phyloP scores from a whole-genome alignment of 805 yeast species.

The Saccharomyces jurei region DNA sequence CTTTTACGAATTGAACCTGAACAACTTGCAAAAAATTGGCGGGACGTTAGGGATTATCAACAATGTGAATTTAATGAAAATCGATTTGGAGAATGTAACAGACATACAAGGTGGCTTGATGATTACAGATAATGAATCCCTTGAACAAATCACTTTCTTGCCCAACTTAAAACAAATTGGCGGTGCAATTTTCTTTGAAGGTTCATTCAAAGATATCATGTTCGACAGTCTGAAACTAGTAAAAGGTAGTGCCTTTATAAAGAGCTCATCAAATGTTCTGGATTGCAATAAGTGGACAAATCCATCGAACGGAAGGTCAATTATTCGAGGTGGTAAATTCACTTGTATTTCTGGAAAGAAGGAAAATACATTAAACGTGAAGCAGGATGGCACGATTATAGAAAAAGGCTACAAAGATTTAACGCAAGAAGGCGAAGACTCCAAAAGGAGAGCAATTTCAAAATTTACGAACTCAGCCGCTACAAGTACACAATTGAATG shows the following conservation, averaged over 20 bases:
- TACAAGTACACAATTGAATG: not conserved
- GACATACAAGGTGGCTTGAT: conserved; percentile 74
- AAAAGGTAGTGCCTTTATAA: conserved; percentile 67
- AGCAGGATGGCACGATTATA: conserved; percentile 40
- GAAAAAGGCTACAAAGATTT: conserved; percentile 14
- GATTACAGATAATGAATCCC: conserved; percentile 50
- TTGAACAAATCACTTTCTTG: conserved; percentile 50
- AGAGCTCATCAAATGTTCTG: conserved; percentile 41
- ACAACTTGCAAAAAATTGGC: conserved; percentile 52
- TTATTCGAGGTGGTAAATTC: conserved; percentile 70
- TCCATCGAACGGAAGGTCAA: conserved; percentile 40
- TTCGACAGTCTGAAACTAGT: conserved; percentile 53
- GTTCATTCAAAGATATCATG: conserved; percentile 48
- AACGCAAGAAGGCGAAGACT: conserved; percentile 10
- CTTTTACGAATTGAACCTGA: conserved; percentile 43
- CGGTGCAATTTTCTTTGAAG: conserved; percentile 69
- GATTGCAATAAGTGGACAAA: conserved; percentile 61
- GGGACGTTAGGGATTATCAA: conserved; percentile 62
- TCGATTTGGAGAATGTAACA: conserved; percentile 44
- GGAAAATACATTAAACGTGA: conserved; percentile 37
- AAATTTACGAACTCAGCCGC: not conserved
- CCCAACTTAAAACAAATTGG: conserved; percentile 57
- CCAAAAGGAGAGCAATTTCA: conserved; percentile 2
- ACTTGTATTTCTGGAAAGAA: conserved; percentile 47
- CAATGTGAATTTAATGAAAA: conserved; percentile 40